phyloP scores from a whole-genome alignment of 2,329 filamentous ascomycete species.

The Tolypocladium guangdongense region DNA sequence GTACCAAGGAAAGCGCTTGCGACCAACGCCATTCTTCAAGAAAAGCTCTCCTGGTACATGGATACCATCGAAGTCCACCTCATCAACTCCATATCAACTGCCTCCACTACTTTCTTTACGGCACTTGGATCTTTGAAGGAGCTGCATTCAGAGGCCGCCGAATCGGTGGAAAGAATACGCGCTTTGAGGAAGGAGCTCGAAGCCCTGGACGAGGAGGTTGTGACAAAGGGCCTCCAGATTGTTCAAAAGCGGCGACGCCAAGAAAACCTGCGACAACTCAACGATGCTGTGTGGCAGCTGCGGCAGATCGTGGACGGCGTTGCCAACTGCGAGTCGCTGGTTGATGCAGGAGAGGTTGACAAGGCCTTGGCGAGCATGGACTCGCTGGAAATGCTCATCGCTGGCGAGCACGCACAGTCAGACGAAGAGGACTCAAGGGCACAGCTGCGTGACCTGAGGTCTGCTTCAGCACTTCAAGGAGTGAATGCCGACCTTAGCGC shows the following conservation, averaged over 20 bases:
- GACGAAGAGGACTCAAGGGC: conserved; percentile 15
- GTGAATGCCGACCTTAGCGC: conserved; percentile 67
- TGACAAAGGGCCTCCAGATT: conserved; percentile 72
- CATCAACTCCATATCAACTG: conserved; percentile 90
- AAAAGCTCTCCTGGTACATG: conserved; percentile 99
- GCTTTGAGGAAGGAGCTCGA: conserved; percentile 67
- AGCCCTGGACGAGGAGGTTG: conserved; percentile 77
- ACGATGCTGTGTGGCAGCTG: conserved; percentile 74
- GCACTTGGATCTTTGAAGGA: conserved; percentile 85
- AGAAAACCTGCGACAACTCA: conserved; percentile 75
- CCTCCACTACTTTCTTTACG: conserved; percentile 92
- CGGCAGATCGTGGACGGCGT: conserved; percentile 67
- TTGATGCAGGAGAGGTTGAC: conserved; percentile 77
- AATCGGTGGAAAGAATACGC: conserved; percentile 82
- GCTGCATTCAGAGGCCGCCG: conserved; percentile 81
- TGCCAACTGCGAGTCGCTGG: conserved; percentile 63
- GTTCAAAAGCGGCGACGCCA: conserved; percentile 71
- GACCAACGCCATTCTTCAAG: conserved; percentile 93
- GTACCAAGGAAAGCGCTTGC: conserved; percentile 73
- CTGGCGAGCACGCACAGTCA: conserved; percentile 49
- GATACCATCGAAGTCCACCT: conserved; percentile 96
- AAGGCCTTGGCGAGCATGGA: conserved; percentile 70
- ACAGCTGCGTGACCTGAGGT: conserved; percentile 57
- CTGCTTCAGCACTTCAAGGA: conserved; percentile 68
- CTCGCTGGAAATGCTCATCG: conserved; percentile 66